Base-by-base conservation (phyloP, 2,329 filamentous ascomycete genomes). In the Pleurostoma richardsiae region DNA sequence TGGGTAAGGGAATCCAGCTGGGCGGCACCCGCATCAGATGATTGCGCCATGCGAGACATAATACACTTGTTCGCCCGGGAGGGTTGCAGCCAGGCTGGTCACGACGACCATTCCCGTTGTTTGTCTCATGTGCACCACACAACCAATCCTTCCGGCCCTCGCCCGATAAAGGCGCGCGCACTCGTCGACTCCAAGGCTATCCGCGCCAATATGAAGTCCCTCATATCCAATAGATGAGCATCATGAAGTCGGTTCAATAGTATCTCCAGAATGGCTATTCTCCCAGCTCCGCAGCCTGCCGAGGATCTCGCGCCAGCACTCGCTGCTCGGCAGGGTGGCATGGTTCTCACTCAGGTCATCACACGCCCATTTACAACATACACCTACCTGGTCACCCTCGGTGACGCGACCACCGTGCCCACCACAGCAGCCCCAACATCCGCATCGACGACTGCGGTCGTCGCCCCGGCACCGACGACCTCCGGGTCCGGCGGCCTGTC, bases 311-410 rank as follows among this genome's bases (percentile, higher is more conserved):
- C 8, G 33, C 33, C n/a, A 8, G 33, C 33, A 36, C 33, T 19
- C 19, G 19, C 19, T 19, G 33, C 33, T 50, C 50, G 5, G 19
- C 26, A 11, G 41, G 8, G 8, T n/a, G 53, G 58, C 45, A 54
- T 68, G 40, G 56, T 70, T 19, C 19, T 19, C 39, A 69, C 65
- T 11, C 68, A 70, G 54, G 68, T 60, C 4, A 57, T 70, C 30
- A 56, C 55, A 10, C 56, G 61, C 6, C 54, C 59, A 4, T 56
- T 54, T 31, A 65, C 66, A 38, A 70, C 67, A n/a, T 62, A 67
- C 47, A 64, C 60, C 8, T 62, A 66, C 4, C 42, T 59, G 44
- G 60, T 70, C 50, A 67, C 66, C 6, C 55, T 61, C 19, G 58
- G 58, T 28, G 48, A 28, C 44, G 49, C 27, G 29, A 50, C 19